Base-by-base conservation (phyloP, 306 rosid species). In the Prunus mongolica region DNA sequence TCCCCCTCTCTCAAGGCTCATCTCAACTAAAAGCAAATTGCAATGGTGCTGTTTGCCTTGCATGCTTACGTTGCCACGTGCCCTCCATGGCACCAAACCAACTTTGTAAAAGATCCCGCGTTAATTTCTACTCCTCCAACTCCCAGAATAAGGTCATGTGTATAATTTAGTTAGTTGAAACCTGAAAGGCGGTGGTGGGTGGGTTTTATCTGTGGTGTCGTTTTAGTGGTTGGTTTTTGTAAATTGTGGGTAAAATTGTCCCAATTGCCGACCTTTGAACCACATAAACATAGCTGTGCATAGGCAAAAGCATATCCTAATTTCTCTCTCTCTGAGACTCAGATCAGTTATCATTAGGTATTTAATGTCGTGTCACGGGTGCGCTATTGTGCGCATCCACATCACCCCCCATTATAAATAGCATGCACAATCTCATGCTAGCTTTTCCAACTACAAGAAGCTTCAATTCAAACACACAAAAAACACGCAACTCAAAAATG, bases 351-450 rank as follows among this genome's bases (percentile, higher is more conserved):
- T 9, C 1, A 47, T 47, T 20, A 5, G 10, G 30, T 22, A 4
- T 25, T 25, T 9, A 12, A 58, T 24, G 34, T 14, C 67, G 12
- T 24, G 20, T 7, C 38, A 46, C 38, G 24, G 34, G 12, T 55
- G 32, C 32, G 57, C 57, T 6, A 28, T 8, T 62, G 25, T 72
- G 68, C 45, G 24, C 15, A 24, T 73, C 73, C 72, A 51, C 76
- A 50, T 63, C 79, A 69, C 73, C 58, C 32, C 22, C 83, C 87
- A 84, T 49, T 84, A 89, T 88, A 87, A 78, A 83, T 84, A 27
- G 82, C 83, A 73, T 77, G 69, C 80, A 83, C 47, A 76, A 65
- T 68, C 76, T 76, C 78, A 51, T 32, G 19, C 65, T 56, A 56
- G 71, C 44, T 69, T 32, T 67, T 73, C 27, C 58, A 32, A 44